Conservation (phyloP, 371 early-diverging fungal species). For the Mortierella polycephala region DNA sequence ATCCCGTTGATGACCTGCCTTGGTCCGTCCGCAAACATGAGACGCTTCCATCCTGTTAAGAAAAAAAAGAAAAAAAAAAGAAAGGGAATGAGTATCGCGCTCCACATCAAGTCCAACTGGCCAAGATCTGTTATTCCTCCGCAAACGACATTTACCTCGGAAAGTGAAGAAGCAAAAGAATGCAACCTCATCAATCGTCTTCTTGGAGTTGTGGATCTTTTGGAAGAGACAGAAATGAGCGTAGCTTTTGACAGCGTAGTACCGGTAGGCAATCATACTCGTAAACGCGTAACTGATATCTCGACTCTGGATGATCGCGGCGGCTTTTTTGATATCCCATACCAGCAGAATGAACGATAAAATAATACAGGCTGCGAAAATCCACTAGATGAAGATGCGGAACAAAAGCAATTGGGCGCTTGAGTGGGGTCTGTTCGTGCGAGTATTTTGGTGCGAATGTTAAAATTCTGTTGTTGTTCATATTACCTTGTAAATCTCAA, state of each 20-base stretch:
- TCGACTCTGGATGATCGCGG: constrained; percentile 65
- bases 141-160: constrained; percentile 56
- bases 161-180: constrained; percentile 90
- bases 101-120: too few relatives aligned
- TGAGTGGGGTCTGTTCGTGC: too few relatives aligned
- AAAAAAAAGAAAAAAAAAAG: background rate
- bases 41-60: constrained; percentile 79
- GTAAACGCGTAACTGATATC: constrained; percentile 88
- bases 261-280: constrained; percentile 77
- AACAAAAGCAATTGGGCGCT: background rate
- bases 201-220: constrained; percentile 74
- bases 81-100: background rate
- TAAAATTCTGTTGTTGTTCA: background rate
- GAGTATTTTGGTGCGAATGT: too few relatives aligned
- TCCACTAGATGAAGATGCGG: constrained; percentile 47
- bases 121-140: background rate
- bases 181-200: constrained; percentile 73
- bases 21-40: constrained; percentile 88
- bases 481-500: constrained; percentile 36
- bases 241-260: constrained; percentile 69
- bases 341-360: constrained; percentile 77
- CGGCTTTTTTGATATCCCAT: constrained; percentile 80
- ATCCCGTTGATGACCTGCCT: constrained; percentile 77
- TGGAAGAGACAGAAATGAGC: constrained; percentile 85
- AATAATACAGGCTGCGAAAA: constrained; percentile 77